Conservation (phyloP, 495 filamentous ascomycete genomes). For the Elaphomyces granulatus region DNA sequence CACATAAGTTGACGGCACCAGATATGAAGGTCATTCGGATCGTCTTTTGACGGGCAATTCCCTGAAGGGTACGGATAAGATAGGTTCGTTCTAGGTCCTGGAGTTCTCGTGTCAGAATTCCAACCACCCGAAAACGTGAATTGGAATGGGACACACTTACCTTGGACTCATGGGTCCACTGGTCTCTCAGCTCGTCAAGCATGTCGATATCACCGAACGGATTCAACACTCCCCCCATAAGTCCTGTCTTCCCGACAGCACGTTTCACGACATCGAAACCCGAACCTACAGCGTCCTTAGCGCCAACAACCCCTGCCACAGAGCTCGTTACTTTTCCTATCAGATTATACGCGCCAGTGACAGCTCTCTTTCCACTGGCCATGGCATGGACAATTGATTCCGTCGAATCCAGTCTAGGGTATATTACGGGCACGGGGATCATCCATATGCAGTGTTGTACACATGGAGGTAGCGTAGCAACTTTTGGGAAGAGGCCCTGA, state of each 20-base stretch:
- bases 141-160: slow-evolving; percentile 28
- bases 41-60: slow-evolving; percentile 83
- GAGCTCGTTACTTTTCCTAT: slow-evolving; percentile 88
- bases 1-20: slow-evolving; percentile 81
- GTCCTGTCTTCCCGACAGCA: slow-evolving; percentile 81
- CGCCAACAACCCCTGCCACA: slow-evolving; percentile 86
- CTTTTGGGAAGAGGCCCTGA: slow-evolving; percentile 90
- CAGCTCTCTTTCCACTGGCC: slow-evolving; percentile 89
- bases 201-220: slow-evolving; percentile 97
- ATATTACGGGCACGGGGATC: slow-evolving; percentile 78
- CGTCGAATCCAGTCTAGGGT: slow-evolving; percentile 80
- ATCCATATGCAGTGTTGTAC: slow-evolving; percentile 97
- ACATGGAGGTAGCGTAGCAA: slow-evolving; percentile 77
- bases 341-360: slow-evolving; percentile 89
- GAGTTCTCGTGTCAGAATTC: too few relatives aligned
- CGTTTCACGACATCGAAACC: slow-evolving; percentile 92
- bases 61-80: slow-evolving; percentile 86
- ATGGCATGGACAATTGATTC: slow-evolving; percentile 82
- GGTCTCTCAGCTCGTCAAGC: slow-evolving; percentile 82
- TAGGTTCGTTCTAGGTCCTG: slow-evolving; percentile 89
- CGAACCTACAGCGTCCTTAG: slow-evolving; percentile 76
- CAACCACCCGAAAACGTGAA: too few relatives aligned
- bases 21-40: slow-evolving; percentile 93
- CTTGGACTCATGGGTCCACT: slow-evolving; percentile 97
- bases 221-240: slow-evolving; percentile 89